These are phyloP conservation scores for Schizochytrium sp. DNA, from an alignment of 108 stramenopile species.

Conservation along the genomic window DNA sequence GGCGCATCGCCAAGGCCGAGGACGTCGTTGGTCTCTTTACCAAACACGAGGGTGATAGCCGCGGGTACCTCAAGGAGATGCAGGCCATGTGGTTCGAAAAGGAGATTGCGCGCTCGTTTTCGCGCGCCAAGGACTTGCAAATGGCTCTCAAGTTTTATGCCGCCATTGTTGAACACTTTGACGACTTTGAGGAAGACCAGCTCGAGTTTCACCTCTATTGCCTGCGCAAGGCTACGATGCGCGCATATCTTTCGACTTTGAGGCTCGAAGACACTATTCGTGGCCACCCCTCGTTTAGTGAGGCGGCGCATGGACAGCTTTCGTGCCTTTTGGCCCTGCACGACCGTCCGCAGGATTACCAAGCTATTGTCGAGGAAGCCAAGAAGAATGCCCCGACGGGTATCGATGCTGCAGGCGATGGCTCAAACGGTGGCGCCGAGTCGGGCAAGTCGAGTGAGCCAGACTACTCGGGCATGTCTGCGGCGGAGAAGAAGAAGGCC, in stretches of 20 bases:
- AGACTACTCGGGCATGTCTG: constrained; percentile 23
- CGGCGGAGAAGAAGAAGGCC: constrained; percentile 42
- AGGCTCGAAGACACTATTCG: constrained; percentile 67
- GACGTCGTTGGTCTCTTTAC: constrained; percentile 71
- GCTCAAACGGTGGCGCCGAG: neutral
- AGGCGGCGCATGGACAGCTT: neutral
- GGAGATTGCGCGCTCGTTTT: constrained; percentile 64
- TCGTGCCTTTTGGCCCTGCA: neutral
- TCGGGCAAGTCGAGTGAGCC: neutral
- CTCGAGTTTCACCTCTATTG: constrained; percentile 98
- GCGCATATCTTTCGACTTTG: constrained; percentile 79
- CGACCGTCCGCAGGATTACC: neutral
- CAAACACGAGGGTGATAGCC: constrained; percentile 82
- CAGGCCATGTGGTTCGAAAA: constrained; percentile 96
- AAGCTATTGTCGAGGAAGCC: neutral
- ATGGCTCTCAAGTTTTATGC: constrained; percentile 56
- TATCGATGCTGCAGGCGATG: neutral
- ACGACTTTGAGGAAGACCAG: constrained; percentile 91
- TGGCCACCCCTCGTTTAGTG: neutral
- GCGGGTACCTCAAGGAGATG: constrained; percentile 87
- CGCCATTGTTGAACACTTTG: constrained; percentile 83
- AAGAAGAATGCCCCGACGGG: neutral
- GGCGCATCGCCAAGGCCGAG: constrained; percentile 65
- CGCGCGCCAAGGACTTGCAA: neutral
- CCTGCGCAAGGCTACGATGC: constrained; percentile 85